Evolutionary conservation across 2,329 filamentous ascomycete genomes (phyloP).

Genomic region (Setomelanomma holmii): DNA sequence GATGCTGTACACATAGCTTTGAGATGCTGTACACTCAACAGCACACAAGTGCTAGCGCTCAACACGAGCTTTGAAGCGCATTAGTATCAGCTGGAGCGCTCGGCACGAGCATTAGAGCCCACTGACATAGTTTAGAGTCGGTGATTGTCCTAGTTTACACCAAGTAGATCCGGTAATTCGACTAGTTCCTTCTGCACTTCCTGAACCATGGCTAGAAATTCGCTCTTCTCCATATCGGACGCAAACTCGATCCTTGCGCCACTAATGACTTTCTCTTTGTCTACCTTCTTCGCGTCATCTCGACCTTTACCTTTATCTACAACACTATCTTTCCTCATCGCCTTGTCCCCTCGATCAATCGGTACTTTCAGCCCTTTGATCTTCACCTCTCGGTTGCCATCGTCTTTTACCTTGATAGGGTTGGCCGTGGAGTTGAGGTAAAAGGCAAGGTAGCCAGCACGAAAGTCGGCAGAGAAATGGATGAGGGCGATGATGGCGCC

Average conservation of each 20-base stretch:
- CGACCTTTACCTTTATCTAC: conserved; percentile 20
- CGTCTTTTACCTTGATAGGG: conserved; percentile 51
- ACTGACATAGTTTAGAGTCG: no score
- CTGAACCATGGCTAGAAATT: conserved; percentile 49
- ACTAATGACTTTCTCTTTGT: conserved; percentile 50
- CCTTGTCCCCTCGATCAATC: conserved; percentile 22
- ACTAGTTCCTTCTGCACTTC: conserved; percentile 48
- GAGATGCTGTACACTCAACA: no score
- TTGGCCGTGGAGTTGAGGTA: conserved; percentile 51
- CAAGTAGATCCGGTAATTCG: conserved; percentile 48
- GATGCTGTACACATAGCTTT: no score
- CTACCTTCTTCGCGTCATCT: conserved; percentile 18
- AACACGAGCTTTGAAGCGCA: no score
- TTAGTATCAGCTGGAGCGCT: no score
- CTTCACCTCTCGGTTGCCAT: conserved; percentile 48
- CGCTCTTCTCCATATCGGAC: conserved; percentile 49
- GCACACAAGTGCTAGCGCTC: no score
- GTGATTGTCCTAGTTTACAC: conserved; percentile 28
- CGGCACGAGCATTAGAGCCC: no score
- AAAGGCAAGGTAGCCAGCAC: conserved; percentile 54
- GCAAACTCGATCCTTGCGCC: conserved; percentile 55
- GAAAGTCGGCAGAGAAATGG: conserved; percentile 54
- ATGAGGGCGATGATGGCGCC: conserved; percentile 54
- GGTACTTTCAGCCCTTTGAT: conserved; percentile 53
- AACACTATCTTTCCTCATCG: conserved; percentile 31